Conservation (phyloP, 139 green algal species). For the Tetratostichococcus sp. region DNA sequence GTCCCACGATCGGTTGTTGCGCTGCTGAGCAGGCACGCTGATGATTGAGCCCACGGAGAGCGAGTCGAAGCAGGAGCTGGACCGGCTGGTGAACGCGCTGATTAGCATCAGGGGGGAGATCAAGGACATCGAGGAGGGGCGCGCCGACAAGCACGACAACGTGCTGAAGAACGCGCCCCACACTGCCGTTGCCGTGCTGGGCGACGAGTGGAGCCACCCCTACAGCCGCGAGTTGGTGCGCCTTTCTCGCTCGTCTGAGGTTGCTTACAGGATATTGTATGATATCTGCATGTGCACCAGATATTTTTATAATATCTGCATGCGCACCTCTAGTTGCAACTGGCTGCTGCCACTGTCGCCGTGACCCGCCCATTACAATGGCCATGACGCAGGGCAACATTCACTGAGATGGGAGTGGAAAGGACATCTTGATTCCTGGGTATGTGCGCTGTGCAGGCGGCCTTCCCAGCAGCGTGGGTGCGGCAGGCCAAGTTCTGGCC, state of each 20-base stretch:
- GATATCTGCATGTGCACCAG: too few relatives aligned
- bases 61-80: slow-evolving; percentile 88
- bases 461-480: slow-evolving; percentile 91
- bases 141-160: slow-evolving; percentile 76
- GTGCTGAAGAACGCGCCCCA: slow-evolving; percentile 92
- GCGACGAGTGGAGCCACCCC: slow-evolving; percentile 84
- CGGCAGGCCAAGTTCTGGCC: slow-evolving; percentile 98
- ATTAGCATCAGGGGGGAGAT: slow-evolving; percentile 95
- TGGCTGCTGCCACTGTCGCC: too few relatives aligned
- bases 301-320: too few relatives aligned
- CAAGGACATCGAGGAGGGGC: slow-evolving; percentile 74
- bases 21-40: slow-evolving; percentile 70
- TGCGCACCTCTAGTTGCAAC: too few relatives aligned
- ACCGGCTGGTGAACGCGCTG: slow-evolving; percentile 94
- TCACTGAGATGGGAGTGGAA: too few relatives aligned
- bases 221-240: slow-evolving; percentile 79
- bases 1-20: too few relatives aligned
- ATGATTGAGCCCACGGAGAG: slow-evolving; percentile 99
- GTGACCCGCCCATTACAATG: too few relatives aligned
- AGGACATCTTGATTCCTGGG: too few relatives aligned
- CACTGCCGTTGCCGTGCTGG: slow-evolving; percentile 65
- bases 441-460: slow-evolving; percentile 40
- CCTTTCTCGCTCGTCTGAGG: too few relatives aligned
- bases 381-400: too few relatives aligned
- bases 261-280: too few relatives aligned